Evolutionary conservation across 805 yeast species (phyloP), one percentile per base, ranked within the genome.

Genomic region (Metschnikowia matae): DNA sequence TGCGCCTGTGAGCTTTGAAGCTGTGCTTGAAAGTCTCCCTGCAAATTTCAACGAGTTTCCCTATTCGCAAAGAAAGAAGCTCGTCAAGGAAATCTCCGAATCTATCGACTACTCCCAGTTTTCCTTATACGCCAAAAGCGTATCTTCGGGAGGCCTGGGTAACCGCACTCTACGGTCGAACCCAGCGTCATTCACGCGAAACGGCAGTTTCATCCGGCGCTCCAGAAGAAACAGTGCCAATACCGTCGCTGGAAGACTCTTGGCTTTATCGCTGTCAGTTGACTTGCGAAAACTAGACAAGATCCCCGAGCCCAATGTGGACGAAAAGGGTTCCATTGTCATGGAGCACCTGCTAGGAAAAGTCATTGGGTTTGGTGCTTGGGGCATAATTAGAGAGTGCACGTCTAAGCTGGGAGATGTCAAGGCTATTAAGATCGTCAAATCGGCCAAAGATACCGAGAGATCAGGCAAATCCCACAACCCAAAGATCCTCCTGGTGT

Each of bases 321-420:
- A 83, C 58, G 89, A 85, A 50, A 81, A 78, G 52, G 96, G 95
- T 0, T 84, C 87, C 13, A 64, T 77, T 21, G 80, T 89, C 1
- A 56, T 85, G 69, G 83, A 80, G 14, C 81, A 82, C 56, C 75
- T 68, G 32, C 63, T 90, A 31, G 96, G 95, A 1, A 82, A 82
- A 57, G 78, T 85, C 10, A 84, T 89, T 54, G 96, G 96, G 1
- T 81, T 80, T 62, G 97, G 97, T 13, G 95, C 96, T 0, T 91
- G 94, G 86, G 96, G 96, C 10, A 78, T 84, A 29, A 85, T 90
- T 10, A 71, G 96, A 51, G 92, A 87, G 62, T 87, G 92, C 54
- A 65, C 61, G 7, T 62, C 65, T 3, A 53, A 57, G n/a, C 55
- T 55, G 36, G 71, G 73, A 57, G 70, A 54, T 11, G 61, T 68